These are phyloP conservation scores for Ricinus communis DNA, from an alignment of 345 rosid species.

Conservation along the genomic window DNA sequence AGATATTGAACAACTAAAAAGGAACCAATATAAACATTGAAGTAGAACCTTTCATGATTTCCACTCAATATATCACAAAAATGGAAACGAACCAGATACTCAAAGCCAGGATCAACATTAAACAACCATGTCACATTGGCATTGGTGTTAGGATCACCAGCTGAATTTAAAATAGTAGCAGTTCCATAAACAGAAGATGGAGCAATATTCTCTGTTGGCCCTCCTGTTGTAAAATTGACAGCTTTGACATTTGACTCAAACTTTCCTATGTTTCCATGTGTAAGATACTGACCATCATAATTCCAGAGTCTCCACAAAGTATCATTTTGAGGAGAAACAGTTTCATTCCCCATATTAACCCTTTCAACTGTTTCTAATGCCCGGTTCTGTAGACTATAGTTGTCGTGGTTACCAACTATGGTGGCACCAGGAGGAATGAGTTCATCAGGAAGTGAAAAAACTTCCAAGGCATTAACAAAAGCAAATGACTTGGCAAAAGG, in stretches of 20 bases:
- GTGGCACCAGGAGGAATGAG: slow-evolving; percentile 51
- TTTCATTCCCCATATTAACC: slow-evolving; percentile 80
- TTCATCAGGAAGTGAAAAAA: slow-evolving; percentile 57
- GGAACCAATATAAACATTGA: slow-evolving; percentile 59
- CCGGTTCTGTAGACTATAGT: slow-evolving; percentile 26
- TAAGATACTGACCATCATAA: slow-evolving; percentile 51
- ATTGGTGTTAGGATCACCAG: slow-evolving; percentile 9
- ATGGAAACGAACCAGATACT: slow-evolving; percentile 72
- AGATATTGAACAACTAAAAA: slow-evolving; percentile 41
- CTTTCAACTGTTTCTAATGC: slow-evolving; percentile 74
- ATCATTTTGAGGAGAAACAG: slow-evolving; percentile 53
- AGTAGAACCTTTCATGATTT: slow-evolving; percentile 14
- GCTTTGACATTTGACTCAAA: slow-evolving; percentile 38
- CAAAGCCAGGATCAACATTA: slow-evolving; percentile 60
- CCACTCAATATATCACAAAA: slow-evolving; percentile 57
- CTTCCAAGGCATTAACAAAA: slow-evolving; percentile 74
- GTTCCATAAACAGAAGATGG: slow-evolving; percentile 76
- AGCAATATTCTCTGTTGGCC: slow-evolving; percentile 45
- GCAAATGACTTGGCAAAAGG: slow-evolving; percentile 55
- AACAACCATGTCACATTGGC: slow-evolving; percentile 77
- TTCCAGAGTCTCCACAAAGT: slow-evolving; percentile 76
- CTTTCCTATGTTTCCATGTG: slow-evolving; percentile 25
- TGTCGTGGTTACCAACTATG: slow-evolving; percentile 24
- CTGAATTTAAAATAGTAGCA: slow-evolving; percentile 51
- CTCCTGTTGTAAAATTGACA: slow-evolving; percentile 45